These are phyloP conservation scores for Escallonia rubra DNA, from an alignment of 129 eudicot genomes.

Conservation along the genomic window DNA sequence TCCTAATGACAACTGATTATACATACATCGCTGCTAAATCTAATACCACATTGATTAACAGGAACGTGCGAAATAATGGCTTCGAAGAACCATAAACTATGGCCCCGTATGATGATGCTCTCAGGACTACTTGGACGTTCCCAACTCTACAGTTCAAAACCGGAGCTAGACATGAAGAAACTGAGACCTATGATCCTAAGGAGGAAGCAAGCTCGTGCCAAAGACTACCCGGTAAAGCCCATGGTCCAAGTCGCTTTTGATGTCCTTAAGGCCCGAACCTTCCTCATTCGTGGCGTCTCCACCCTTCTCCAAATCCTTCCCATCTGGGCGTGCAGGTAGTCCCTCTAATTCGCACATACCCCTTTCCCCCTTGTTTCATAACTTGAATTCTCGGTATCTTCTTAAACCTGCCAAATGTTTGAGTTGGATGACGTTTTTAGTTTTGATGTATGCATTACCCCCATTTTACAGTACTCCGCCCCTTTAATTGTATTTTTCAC, in stretches of 20 bases:
- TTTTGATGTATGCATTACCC: too few relatives aligned
- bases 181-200: slow-evolving; percentile 75
- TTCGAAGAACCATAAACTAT: slow-evolving; percentile 14
- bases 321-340: slow-evolving; percentile 81
- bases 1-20: too few relatives aligned
- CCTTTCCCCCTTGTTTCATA: background rate
- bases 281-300: slow-evolving; percentile 68
- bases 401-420: too few relatives aligned
- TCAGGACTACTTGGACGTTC: slow-evolving; percentile 8
- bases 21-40: too few relatives aligned
- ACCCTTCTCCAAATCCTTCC: slow-evolving; percentile 63
- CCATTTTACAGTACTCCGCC: too few relatives aligned
- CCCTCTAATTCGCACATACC: slow-evolving; percentile 19
- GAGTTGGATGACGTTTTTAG: too few relatives aligned
- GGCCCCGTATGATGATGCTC: slow-evolving; percentile 2
- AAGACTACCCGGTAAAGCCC: slow-evolving; percentile 58
- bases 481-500: too few relatives aligned
- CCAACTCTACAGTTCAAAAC: slow-evolving; percentile 32
- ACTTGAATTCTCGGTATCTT: too few relatives aligned
- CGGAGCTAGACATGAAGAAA: slow-evolving; percentile 50
- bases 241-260: slow-evolving; percentile 76
- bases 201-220: slow-evolving; percentile 62
- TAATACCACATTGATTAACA: too few relatives aligned
- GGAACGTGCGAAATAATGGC: background rate
- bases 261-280: slow-evolving; percentile 50